A percentile compares a stretch with the other conserved stretches of the same genome.
These are phyloP conservation scores for Fomitopsis pinicola DNA, from an alignment of 1,284 basidiomycete genomes.

Conservation along the genomic window DNA sequence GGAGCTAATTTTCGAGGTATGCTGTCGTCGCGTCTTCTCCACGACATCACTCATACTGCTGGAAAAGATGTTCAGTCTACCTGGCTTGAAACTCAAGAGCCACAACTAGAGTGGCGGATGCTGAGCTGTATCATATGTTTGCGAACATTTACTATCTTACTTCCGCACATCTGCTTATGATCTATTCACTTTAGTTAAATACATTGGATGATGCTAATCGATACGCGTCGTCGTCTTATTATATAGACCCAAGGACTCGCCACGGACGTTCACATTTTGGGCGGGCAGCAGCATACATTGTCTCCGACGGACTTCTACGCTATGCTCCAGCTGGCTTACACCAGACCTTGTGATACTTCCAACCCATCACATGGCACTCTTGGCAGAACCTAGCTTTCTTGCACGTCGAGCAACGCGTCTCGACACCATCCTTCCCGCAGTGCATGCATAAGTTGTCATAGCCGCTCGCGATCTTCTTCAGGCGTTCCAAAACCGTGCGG, in stretches of 20 bases:
- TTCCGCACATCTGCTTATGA: background rate
- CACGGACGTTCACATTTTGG: too few species aligned
- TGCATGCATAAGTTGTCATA: constrained; percentile 17
- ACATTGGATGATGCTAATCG: background rate
- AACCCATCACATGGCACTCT: constrained; percentile 13
- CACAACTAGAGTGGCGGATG: background rate
- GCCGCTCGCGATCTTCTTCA: constrained; percentile 13
- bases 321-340: constrained; percentile 6
- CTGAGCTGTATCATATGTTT: background rate
- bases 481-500: constrained; percentile 12
- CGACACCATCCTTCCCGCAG: constrained; percentile 17
- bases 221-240: too few species aligned
- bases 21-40: constrained; percentile 7
- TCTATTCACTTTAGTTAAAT: background rate
- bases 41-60: background rate
- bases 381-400: constrained; percentile 17
- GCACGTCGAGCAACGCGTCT: constrained; percentile 18
- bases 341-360: constrained; percentile 22
- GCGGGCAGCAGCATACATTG: too few species aligned
- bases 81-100: constrained; percentile 27
- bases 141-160: background rate
- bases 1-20: constrained; percentile 64
- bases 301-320: background rate
- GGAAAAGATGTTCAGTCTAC: constrained; percentile 48
- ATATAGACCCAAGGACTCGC: background rate